A percentile compares a stretch with the other conserved stretches of the same genome.
Conservation (phyloP, 495 filamentous ascomycete species). For the Immersiella caudata region DNA sequence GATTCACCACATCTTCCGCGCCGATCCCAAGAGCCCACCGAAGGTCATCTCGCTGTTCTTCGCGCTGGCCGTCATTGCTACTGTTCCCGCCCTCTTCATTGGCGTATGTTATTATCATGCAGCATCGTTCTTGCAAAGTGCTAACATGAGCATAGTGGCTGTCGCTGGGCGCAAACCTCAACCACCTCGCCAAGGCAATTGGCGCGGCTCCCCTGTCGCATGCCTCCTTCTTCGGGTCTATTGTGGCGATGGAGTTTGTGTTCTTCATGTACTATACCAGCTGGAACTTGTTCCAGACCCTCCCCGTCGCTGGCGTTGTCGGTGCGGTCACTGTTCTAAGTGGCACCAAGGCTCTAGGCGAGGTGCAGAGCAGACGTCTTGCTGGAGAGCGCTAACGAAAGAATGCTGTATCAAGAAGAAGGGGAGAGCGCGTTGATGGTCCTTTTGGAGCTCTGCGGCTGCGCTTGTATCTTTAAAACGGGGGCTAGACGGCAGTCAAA, state of each 20-base stretch:
- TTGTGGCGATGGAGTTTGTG: slow-evolving; percentile 83
- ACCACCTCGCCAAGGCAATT: slow-evolving; percentile 75
- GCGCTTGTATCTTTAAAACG: neutral
- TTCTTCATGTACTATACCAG: slow-evolving; percentile 94
- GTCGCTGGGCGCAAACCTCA: slow-evolving; percentile 80
- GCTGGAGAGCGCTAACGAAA: slow-evolving; percentile 64
- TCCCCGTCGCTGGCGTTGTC: slow-evolving; percentile 71
- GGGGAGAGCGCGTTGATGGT: neutral
- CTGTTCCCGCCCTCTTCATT: slow-evolving; percentile 71
- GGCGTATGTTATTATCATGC: slow-evolving; percentile 56
- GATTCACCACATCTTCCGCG: slow-evolving; percentile 90
- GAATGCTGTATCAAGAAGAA: neutral
- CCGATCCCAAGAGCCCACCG: slow-evolving; percentile 78
- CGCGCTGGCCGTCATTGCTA: slow-evolving; percentile 65
- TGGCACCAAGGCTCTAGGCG: slow-evolving; percentile 82
- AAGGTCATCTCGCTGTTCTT: slow-evolving; percentile 81
- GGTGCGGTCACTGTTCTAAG: slow-evolving; percentile 78
- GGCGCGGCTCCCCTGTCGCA: slow-evolving; percentile 75
- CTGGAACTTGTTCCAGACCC: slow-evolving; percentile 90
- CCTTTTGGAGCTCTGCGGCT: neutral
- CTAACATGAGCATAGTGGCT: slow-evolving; percentile 61
- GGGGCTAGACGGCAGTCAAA: neutral
- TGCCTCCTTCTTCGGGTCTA: slow-evolving; percentile 76
- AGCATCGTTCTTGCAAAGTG: neutral
- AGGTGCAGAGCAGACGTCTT: slow-evolving; percentile 86